Conservation (phyloP, 371 early-diverging fungal genomes). For the Apophysomyces variabilis region DNA sequence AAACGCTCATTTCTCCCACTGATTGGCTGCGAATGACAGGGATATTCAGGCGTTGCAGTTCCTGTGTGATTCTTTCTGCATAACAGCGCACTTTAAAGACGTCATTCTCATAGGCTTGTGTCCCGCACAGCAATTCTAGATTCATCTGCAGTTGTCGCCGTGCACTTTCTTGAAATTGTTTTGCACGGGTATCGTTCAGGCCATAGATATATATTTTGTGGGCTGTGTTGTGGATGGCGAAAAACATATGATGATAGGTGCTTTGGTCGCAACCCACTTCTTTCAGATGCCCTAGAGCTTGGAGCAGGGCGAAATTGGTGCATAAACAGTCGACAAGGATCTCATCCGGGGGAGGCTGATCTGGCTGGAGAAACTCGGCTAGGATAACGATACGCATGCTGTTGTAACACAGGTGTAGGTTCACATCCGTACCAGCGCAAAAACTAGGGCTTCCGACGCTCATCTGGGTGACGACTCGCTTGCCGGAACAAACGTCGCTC, state of each 20-base stretch:
- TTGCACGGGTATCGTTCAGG: not conserved
- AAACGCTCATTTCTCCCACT: too few species aligned
- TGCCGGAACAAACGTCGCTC: not conserved
- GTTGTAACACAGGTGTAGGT: constrained; percentile 49
- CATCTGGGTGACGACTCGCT: not conserved
- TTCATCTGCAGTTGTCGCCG: constrained; percentile 43
- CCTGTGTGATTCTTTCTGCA: constrained; percentile 46
- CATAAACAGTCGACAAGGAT: constrained; percentile 41
- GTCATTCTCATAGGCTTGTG: constrained; percentile 48
- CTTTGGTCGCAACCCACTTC: constrained; percentile 50
- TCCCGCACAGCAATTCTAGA: constrained; percentile 37
- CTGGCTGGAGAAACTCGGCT: constrained; percentile 40
- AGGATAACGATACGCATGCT: constrained; percentile 48
- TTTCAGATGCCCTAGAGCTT: constrained; percentile 36
- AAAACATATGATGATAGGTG: constrained; percentile 57
- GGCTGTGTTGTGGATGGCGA: constrained; percentile 51
- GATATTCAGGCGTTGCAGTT: constrained; percentile 28
- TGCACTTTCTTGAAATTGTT: constrained; percentile 18
- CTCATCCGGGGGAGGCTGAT: constrained; percentile 24
- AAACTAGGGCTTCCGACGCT: constrained; percentile 15
- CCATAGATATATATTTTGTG: constrained; percentile 32
- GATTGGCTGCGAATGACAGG: not conserved
- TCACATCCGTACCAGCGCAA: constrained; percentile 22
- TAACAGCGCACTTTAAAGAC: constrained; percentile 49
- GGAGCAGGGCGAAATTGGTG: constrained; percentile 39